Conservation (phyloP, 805 yeast genomes). For the Ogataea ganodermae region DNA sequence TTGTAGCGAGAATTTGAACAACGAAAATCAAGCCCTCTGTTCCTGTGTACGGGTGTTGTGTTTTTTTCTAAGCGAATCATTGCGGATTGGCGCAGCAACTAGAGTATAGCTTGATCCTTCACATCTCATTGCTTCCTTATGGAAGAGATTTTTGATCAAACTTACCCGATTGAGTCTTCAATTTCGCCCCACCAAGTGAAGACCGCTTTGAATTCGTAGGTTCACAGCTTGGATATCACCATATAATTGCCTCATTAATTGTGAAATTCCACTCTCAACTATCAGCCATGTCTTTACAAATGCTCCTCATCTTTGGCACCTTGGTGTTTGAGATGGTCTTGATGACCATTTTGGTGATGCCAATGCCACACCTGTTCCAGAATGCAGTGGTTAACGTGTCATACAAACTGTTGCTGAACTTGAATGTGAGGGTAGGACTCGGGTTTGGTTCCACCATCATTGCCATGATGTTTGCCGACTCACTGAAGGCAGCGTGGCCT, state of each 20-base stretch:
- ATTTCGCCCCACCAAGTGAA: neutral
- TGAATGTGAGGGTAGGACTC: slow-evolving; percentile 45
- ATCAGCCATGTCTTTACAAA: slow-evolving; percentile 33
- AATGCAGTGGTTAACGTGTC: slow-evolving; percentile 38
- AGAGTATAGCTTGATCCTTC: too few relatives aligned
- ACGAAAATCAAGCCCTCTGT: too few relatives aligned
- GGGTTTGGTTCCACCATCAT: slow-evolving; percentile 42
- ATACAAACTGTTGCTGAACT: slow-evolving; percentile 33
- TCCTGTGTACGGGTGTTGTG: slow-evolving; percentile 2
- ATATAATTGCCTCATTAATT: neutral
- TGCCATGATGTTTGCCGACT: slow-evolving; percentile 49
- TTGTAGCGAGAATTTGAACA: too few relatives aligned
- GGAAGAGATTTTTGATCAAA: too few relatives aligned
- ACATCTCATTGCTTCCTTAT: too few relatives aligned
- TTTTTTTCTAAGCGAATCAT: neutral
- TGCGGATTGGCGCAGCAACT: slow-evolving; percentile 6
- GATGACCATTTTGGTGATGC: slow-evolving; percentile 46
- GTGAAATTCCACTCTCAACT: slow-evolving; percentile 1
- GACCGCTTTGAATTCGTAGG: too few relatives aligned
- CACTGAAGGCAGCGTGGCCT: slow-evolving; percentile 34
- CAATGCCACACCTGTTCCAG: slow-evolving; percentile 49
- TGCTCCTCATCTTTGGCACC: slow-evolving; percentile 40
- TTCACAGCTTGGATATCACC: neutral
- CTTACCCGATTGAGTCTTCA: too few relatives aligned
- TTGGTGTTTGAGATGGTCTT: slow-evolving; percentile 47